phyloP scores from a whole-genome alignment of 1,284 basidiomycete species.

The Ganoderma lucidum region DNA sequence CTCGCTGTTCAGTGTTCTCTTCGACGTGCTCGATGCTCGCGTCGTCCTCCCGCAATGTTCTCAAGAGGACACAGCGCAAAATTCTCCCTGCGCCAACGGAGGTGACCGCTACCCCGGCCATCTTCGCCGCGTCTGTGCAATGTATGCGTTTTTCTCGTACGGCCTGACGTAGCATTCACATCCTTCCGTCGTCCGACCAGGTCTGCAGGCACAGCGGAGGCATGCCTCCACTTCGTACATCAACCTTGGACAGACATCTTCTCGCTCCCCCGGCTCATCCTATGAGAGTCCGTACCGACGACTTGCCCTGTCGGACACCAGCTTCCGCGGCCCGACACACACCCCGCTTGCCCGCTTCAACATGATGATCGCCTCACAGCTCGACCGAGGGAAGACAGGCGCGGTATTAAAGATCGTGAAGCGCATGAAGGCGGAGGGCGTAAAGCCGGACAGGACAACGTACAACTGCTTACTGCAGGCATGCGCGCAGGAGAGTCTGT shows the following conservation, averaged over 20 bases:
- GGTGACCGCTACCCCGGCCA: not conserved
- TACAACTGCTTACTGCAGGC: constrained; percentile 65
- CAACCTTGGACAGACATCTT: not conserved
- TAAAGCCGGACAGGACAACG: constrained; percentile 58
- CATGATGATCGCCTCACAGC: constrained; percentile 29
- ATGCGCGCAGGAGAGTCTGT: constrained; percentile 49
- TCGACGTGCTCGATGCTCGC: constrained; percentile 46
- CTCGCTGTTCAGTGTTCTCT: constrained; percentile 20
- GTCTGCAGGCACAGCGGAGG: constrained; percentile 29
- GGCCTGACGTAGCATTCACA: constrained; percentile 3
- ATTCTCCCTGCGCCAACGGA: constrained; percentile 18
- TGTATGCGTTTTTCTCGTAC: not conserved
- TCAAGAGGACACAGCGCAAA: constrained; percentile 37
- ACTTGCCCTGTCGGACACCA: constrained; percentile 17
- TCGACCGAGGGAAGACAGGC: constrained; percentile 16
- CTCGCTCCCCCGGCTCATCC: not conserved
- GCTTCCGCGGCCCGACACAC: constrained; percentile 17
- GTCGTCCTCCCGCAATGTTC: constrained; percentile 48
- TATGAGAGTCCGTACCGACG: constrained; percentile 9
- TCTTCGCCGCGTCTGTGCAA: not conserved
- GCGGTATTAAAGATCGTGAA: constrained; percentile 38
- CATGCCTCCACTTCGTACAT: constrained; percentile 30
- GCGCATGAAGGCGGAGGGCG: constrained; percentile 62
- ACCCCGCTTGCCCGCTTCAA: constrained; percentile 31
- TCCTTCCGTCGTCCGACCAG: not conserved